Evolutionary conservation across 2,329 filamentous ascomycete genomes (phyloP), one percentile per base, ranked within the genome.

Genomic region (Fusarium guadeloupense): DNA sequence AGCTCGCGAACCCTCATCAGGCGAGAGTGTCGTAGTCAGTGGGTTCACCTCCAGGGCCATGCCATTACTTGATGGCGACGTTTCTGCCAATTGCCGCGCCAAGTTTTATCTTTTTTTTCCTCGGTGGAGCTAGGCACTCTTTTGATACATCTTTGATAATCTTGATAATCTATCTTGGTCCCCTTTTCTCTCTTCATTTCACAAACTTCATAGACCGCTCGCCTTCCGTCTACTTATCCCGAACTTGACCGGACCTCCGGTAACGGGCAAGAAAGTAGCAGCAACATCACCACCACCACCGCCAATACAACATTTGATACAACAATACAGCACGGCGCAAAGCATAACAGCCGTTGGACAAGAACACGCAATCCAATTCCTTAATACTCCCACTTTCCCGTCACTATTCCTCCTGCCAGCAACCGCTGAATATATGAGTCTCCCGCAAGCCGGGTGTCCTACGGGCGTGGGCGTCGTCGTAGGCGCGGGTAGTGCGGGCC

Each of bases 391-490:
- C 61, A 53, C 61, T 45, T 62, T 64, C 54, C 59, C 48, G 52
- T 43, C n/a, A n/a, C n/a, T n/a, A 37, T 38, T 45, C 44, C 48
- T 59, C 54, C 59, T 52, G 57, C 56, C 41, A 44, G 40, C 59
- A 44, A 42, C 56, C 52, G 47, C 56, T 57, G 63, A 49, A 63
- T 67, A 66, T 54, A 74, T 79, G 73, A 69, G 69, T 72, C 56
- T 67, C 61, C 72, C 70, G 54, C 62, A 60, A 70, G 69, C 70
- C 57, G 69, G 65, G 66, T 71, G 68, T 66, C 69, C 70, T 58
- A 64, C 64, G 64, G 67, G 70, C 66, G 62, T 70, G 55, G 67
- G 66, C 59, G 64, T 63, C 63, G 67, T 69, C 66, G 62, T 70
- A 54, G 67, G 66, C 59, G 64, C 68, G 57, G 67, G 66, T 57